A percentile compares a stretch with the other conserved stretches of the same genome.
phyloP scores from a whole-genome alignment of 2,329 filamentous ascomycete species.

The Diaporthe citri region DNA sequence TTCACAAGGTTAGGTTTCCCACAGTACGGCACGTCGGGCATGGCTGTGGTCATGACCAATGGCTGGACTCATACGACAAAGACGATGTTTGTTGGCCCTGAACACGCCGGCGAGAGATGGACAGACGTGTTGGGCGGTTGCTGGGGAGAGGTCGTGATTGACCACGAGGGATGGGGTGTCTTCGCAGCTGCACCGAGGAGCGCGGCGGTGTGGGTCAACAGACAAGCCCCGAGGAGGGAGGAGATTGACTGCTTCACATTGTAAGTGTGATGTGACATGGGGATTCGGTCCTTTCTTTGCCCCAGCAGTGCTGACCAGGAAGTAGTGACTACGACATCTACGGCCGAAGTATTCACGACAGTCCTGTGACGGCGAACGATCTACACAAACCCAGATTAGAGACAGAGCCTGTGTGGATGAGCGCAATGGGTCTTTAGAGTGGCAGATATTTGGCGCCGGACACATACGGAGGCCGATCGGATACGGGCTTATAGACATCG shows the following conservation, averaged over 20 bases:
- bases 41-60: slow-evolving; percentile 70
- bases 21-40: slow-evolving; percentile 62
- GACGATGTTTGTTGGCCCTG: slow-evolving; percentile 71
- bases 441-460: not conserved
- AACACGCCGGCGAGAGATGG: slow-evolving; percentile 72
- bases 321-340: slow-evolving; percentile 36
- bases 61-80: slow-evolving; percentile 60
- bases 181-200: slow-evolving; percentile 68
- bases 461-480: not conserved
- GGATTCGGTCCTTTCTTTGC: not conserved
- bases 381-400: slow-evolving; percentile 28
- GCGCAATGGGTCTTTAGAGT: slow-evolving; percentile 18
- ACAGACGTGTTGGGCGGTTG: slow-evolving; percentile 71
- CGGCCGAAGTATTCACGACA: not conserved
- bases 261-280: slow-evolving; percentile 11
- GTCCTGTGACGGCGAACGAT: slow-evolving; percentile 31
- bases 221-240: slow-evolving; percentile 34
- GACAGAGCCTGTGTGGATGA: slow-evolving; percentile 41
- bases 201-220: slow-evolving; percentile 72
- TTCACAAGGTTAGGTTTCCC: slow-evolving; percentile 61
- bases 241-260: slow-evolving; percentile 31
- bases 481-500: not conserved
- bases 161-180: slow-evolving; percentile 67
- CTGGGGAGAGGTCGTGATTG: slow-evolving; percentile 68
- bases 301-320: not conserved